Evolutionary conservation across 75 land plant genomes (phyloP), one percentile per base, ranked within the genome.

Genomic region (Cryptomeria japonica): DNA sequence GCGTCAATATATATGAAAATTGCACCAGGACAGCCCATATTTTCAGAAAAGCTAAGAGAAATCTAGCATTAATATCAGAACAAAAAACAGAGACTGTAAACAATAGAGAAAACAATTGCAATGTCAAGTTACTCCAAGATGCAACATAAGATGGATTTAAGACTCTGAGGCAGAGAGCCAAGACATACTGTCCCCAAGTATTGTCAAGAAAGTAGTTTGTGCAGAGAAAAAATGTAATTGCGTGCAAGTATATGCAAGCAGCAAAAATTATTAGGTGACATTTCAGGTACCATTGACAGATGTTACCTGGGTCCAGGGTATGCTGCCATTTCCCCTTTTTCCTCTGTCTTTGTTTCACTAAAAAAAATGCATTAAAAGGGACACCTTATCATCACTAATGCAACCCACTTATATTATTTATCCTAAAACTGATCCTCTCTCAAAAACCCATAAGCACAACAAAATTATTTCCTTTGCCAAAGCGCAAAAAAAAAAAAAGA

Each of bases 31-130:
- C 34, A 28, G 84, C 49, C 84, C 46, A 44, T 82, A 28, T 82
- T n/a, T 82, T 32, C 84, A 82, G n/a, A 25, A 51, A 82, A 82
- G 31, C 51, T 41, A 41, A n/a, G 84, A 28, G 28, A 82, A 82
- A 46, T 31, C 47, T 28, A 10, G 47, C 51, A 28, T 38, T 2
- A 46, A 3, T n/a, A n/a, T n/a, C 5, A n/a, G 32, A 82, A 22
- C 13, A 42, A 80, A 80, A 80, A 7, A 46, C 15, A 46, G 3
- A 44, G 14, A 3, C 14, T 46, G 31, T 7, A 44, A 44, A 79
- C 16, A 38, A 41, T 41, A n/a, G n/a, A n/a, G 22, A 79, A 16
- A 38, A 78, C 42, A 78, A 39, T 78, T 3, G 3, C 42, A 39
- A 79, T 22, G 34, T 19, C 39, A 15, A 79, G 28, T 79, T 41